Conservation (phyloP, 176 grass and related monocot genomes). For the Oryza rufipogon region DNA sequence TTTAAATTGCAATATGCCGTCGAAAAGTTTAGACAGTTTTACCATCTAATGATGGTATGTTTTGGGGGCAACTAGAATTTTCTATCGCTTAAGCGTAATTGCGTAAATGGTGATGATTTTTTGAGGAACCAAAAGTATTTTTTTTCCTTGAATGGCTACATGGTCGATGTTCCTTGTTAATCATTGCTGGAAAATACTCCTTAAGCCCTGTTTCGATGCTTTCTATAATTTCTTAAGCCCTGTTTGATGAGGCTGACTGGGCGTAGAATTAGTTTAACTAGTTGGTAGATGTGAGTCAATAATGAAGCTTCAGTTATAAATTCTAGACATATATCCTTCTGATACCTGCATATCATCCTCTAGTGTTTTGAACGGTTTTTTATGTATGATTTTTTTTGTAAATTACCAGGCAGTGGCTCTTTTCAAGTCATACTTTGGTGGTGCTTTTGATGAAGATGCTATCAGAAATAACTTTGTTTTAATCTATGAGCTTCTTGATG, state of each 20-base stretch:
- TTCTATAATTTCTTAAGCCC: neutral
- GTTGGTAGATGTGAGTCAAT: slow-evolving; percentile 4
- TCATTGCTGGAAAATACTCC: slow-evolving; percentile 17
- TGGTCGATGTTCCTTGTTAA: slow-evolving; percentile 4
- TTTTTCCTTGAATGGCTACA: neutral
- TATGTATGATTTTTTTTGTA: slow-evolving; percentile 37
- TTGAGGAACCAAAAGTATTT: neutral
- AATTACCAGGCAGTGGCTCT: slow-evolving; percentile 84
- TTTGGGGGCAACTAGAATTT: neutral
- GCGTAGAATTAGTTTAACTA: slow-evolving; percentile 8
- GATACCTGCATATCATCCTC: neutral
- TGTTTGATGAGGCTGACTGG: slow-evolving; percentile 17
- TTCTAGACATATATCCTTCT: neutral
- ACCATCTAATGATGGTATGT: slow-evolving; percentile 10
- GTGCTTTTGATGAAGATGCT: slow-evolving; percentile 96
- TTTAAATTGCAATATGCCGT: slow-evolving; percentile 21
- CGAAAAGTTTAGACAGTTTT: neutral
- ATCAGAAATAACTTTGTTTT: slow-evolving; percentile 99
- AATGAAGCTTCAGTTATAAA: slow-evolving; percentile 8
- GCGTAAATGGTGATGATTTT: neutral
- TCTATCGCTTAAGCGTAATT: neutral
- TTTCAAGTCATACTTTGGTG: slow-evolving; percentile 98
- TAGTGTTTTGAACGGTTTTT: neutral
- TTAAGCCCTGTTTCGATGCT: neutral
- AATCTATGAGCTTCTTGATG: slow-evolving; percentile 99